Conservation (phyloP, 352 stramenopile species). For the Plasmopara muralis region DNA sequence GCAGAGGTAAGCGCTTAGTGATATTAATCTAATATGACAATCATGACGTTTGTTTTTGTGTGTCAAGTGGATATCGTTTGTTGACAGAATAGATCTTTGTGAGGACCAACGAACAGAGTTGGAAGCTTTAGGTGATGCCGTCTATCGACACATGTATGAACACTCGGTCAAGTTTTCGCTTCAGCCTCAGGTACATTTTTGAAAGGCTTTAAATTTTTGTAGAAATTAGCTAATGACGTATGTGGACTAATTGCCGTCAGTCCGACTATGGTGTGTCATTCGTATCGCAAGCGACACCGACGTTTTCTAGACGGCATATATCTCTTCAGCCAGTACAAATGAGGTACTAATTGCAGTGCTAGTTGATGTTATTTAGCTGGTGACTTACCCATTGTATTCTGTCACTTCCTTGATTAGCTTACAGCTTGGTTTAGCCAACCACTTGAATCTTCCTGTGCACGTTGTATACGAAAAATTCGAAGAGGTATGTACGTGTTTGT, state of each 20-base stretch:
- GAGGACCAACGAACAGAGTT: slow-evolving; percentile 56
- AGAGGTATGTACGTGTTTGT: slow-evolving; percentile 30
- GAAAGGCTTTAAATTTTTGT: background rate
- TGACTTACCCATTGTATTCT: slow-evolving; percentile 5
- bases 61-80: slow-evolving; percentile 56
- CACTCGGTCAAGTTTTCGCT: slow-evolving; percentile 67
- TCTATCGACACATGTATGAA: slow-evolving; percentile 76
- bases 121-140: slow-evolving; percentile 59
- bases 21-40: background rate
- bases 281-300: slow-evolving; percentile 44
- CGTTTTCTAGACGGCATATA: slow-evolving; percentile 49
- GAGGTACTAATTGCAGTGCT: slow-evolving; percentile 32
- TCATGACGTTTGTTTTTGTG: slow-evolving; percentile 5
- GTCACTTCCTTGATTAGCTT: slow-evolving; percentile 28
- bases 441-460: slow-evolving; percentile 53
- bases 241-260: slow-evolving; percentile 19
- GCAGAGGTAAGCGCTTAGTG: slow-evolving; percentile 33
- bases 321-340: slow-evolving; percentile 74
- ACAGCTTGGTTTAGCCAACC: slow-evolving; percentile 71
- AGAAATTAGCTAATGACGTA: background rate
- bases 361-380: background rate
- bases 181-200: slow-evolving; percentile 53
- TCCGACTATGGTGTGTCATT: slow-evolving; percentile 81
- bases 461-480: slow-evolving; percentile 75
- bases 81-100: slow-evolving; percentile 46